These are phyloP conservation scores for Scutellaria minor DNA, from an alignment of 257 asterid species.

Conservation along the genomic window DNA sequence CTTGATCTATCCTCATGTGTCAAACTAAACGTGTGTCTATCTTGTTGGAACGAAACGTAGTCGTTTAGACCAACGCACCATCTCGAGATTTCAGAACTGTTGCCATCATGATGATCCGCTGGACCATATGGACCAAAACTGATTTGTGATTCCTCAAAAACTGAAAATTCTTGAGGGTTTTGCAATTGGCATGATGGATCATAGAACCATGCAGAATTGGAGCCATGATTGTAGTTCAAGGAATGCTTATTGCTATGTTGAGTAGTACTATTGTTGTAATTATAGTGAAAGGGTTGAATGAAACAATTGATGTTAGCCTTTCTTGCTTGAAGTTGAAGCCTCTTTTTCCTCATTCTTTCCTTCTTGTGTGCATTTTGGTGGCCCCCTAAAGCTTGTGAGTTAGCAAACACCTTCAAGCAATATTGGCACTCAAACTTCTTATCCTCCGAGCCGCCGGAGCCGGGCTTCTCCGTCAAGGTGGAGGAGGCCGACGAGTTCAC, in stretches of 20 bases:
- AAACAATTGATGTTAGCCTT: constrained; percentile 65
- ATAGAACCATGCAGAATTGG: constrained; percentile 53
- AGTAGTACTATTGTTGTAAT: not conserved
- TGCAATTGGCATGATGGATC: constrained; percentile 50
- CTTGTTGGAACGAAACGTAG: constrained; percentile 38
- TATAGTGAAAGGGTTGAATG: constrained; percentile 58
- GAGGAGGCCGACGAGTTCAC: constrained; percentile 76
- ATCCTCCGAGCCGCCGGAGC: constrained; percentile 20
- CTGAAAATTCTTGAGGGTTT: constrained; percentile 33
- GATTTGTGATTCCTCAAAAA: constrained; percentile 66
- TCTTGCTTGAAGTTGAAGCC: constrained; percentile 80
- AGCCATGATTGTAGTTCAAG: constrained; percentile 31
- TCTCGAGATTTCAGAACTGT: constrained; percentile 30
- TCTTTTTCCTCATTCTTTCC: constrained; percentile 87
- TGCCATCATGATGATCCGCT: constrained; percentile 31
- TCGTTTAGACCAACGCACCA: constrained; percentile 38
- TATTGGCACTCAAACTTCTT: constrained; percentile 85
- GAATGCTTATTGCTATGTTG: constrained; percentile 15
- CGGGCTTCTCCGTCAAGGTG: constrained; percentile 53
- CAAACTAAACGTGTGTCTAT: constrained; percentile 46
- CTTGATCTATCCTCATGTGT: constrained; percentile 41
- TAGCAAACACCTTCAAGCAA: constrained; percentile 69
- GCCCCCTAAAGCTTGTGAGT: constrained; percentile 94
- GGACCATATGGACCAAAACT: constrained; percentile 48
- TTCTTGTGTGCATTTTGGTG: constrained; percentile 98